Conservation (phyloP, 1,284 basidiomycete genomes). For the Coriolopsis trogii region DNA sequence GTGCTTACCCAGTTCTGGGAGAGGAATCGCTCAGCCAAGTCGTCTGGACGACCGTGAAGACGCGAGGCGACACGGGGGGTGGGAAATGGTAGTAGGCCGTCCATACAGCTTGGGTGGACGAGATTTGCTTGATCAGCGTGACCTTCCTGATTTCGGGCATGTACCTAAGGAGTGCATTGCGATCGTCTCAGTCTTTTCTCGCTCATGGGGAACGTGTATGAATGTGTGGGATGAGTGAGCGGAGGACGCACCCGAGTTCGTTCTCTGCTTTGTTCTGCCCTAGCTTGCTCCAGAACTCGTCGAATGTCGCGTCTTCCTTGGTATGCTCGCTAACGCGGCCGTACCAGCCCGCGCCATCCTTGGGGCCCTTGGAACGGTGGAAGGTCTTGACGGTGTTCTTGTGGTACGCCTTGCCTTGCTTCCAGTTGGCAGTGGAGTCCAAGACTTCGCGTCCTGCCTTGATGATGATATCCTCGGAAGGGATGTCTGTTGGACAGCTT, state of each 20-base stretch:
- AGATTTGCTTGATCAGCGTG: constrained; percentile 61
- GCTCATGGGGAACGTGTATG: too few species aligned
- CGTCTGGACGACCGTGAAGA: constrained; percentile 76
- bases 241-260: constrained; percentile 60
- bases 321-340: constrained; percentile 67
- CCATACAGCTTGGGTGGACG: constrained; percentile 68
- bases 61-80: constrained; percentile 68
- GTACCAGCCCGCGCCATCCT: constrained; percentile 66
- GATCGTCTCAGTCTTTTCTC: too few species aligned
- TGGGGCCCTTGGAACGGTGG: constrained; percentile 49
- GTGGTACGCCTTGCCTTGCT: constrained; percentile 62
- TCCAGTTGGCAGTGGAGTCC: constrained; percentile 60
- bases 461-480: constrained; percentile 59
- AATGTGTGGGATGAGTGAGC: neutral
- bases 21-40: constrained; percentile 50
- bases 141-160: constrained; percentile 67
- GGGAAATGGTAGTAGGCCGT: constrained; percentile 72
- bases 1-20: constrained; percentile 57
- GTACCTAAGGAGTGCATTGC: constrained; percentile 48
- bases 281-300: constrained; percentile 70
- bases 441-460: constrained; percentile 56
- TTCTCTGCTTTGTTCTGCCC: constrained; percentile 66
- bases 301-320: constrained; percentile 66
- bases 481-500: constrained; percentile 48
- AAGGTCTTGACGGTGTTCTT: constrained; percentile 58